Evolutionary conservation across 768 basidiomycete genomes (phyloP), one percentile per base, ranked within the genome.

Genomic region (Leccinum imitatum): DNA sequence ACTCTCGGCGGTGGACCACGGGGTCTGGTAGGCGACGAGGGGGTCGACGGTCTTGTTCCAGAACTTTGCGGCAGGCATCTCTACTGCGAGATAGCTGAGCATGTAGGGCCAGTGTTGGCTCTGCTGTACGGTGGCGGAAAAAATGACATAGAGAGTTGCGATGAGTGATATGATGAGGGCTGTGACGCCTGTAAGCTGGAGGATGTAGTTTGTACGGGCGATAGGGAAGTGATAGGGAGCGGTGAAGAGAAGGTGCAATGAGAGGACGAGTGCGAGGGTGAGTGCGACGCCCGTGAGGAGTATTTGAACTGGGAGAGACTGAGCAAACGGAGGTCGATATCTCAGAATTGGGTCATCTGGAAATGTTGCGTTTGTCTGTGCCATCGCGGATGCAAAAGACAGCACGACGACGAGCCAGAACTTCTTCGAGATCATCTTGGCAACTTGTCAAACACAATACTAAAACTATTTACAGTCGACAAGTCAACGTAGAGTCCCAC

Each of bases 161-260:
- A 87, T 81, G 56, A 90, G 81, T 15, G 88, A 89, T 37, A 89
- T 82, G 59, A 97, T 82, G 21, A 96, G 85, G 3, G 90, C 87
- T 35, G 83, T 78, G 27, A 95, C 93, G 8, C 91, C 93, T 3
- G 87, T 85, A 13, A 98, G 71, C 72, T 98, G 97, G 35, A 98
- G 85, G 56, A 87, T 79, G 74, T 92, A 99, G 77, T 99, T 99
- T 68, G 91, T 83, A 6, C 88, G 90, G 0, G 95, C 93, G 44
- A 99, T 87, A 1, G 94, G 93, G 83, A 90, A 92, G 73, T 99
- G 97, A 64, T 96, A 98, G 71, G 96, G 93, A 0, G 89, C 90
- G 5, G 97, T 98, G 77, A 99, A 97, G 60, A 94, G 73, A 64
- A 99, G 87, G 66, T 98, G 95, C 58, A 97, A 86, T 66, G 97